Base-by-base conservation (phyloP, 371 early-diverging fungal genomes). In the Massospora cicadina region DNA sequence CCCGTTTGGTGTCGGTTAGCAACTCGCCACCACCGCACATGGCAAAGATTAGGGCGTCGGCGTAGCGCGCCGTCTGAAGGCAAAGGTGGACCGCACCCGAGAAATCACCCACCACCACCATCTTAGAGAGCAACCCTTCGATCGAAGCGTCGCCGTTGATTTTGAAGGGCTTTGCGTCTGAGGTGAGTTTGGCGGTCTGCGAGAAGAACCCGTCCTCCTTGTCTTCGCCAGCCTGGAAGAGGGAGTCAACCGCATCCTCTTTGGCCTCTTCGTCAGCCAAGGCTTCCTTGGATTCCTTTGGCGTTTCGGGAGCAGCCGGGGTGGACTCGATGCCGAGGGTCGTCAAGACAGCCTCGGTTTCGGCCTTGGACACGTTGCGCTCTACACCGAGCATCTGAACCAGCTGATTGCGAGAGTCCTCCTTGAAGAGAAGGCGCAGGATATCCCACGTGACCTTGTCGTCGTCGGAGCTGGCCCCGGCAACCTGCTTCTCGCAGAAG, bases 41-140 rank as follows among this genome's bases (percentile, higher is more conserved):
- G 13, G 94, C 93, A 65, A 98, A 77, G 66, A 93, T 74, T 31
- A 98, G 74, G 0, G 96, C 98, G 70, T 98, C 98, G 0, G 95
- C 84, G 60, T 87, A 81, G 31, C 89, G 81, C 57, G 90, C 79
- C 2, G 84, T 75, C 26, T 82, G 79, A 33, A 98, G 74, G 68
- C 94, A 95, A 24, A 89, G 74, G 28, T 84, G 74, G 12, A 94
- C 93, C 23, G 95, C 96, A 0, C 88, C 79, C 67, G 88, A 88
- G 71, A 92, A 93, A 72, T 95, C 91, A 63, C 95, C 95, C 31
- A 90, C 71, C 1, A 94, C 77, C 33, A 95, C 73, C 2, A 90
- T 80, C 25, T 83, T 81, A 17, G 90, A 93, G 66, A 97, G 85
- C 65, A 89, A 71, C 27, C 77, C 74, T 67, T 95, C 91, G 13